Percentiles rank a stretch among this genome's conserved stretches.
These are phyloP conservation scores for Citrus trifoliata DNA, from an alignment of 345 rosid genomes.

Conservation along the genomic window DNA sequence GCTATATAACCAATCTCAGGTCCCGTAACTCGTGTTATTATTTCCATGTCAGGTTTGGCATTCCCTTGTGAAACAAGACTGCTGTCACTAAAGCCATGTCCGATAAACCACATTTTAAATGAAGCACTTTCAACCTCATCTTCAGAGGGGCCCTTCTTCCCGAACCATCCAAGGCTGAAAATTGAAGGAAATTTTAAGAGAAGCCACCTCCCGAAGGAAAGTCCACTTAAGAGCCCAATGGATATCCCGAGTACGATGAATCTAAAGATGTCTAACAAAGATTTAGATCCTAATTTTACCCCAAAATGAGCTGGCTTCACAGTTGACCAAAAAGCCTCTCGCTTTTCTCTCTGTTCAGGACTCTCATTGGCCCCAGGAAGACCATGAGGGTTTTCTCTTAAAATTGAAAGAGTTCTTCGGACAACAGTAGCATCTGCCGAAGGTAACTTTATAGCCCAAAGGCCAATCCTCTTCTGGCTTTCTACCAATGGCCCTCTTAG, in stretches of 20 bases:
- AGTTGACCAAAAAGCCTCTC: slow-evolving; percentile 69
- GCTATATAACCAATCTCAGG: slow-evolving; percentile 88
- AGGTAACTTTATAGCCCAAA: slow-evolving; percentile 79
- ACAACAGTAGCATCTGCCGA: slow-evolving; percentile 82
- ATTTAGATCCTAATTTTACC: slow-evolving; percentile 64
- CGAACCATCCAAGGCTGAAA: slow-evolving; percentile 82
- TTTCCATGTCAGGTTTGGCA: slow-evolving; percentile 55
- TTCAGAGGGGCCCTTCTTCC: slow-evolving; percentile 74
- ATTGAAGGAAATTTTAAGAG: slow-evolving; percentile 77
- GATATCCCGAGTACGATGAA: slow-evolving; percentile 53
- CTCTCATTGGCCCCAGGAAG: slow-evolving; percentile 71
- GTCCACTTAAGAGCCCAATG: slow-evolving; percentile 51
- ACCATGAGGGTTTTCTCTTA: slow-evolving; percentile 64
- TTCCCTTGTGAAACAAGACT: slow-evolving; percentile 38
- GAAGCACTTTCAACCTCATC: slow-evolving; percentile 78
- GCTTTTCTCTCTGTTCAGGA: slow-evolving; percentile 44
- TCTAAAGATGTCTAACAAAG: slow-evolving; percentile 50
- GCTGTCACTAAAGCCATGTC: slow-evolving; percentile 62
- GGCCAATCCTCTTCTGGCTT: slow-evolving; percentile 66
- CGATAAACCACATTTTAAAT: slow-evolving; percentile 89
- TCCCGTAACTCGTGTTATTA: slow-evolving; percentile 72
- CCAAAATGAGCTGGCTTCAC: slow-evolving; percentile 79
- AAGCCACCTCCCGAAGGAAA: slow-evolving; percentile 71
- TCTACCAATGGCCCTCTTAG: slow-evolving; percentile 61
- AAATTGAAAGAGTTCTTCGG: slow-evolving; percentile 64